Conservation (phyloP, 1,284 basidiomycete genomes). For the Irpex lacteus region DNA sequence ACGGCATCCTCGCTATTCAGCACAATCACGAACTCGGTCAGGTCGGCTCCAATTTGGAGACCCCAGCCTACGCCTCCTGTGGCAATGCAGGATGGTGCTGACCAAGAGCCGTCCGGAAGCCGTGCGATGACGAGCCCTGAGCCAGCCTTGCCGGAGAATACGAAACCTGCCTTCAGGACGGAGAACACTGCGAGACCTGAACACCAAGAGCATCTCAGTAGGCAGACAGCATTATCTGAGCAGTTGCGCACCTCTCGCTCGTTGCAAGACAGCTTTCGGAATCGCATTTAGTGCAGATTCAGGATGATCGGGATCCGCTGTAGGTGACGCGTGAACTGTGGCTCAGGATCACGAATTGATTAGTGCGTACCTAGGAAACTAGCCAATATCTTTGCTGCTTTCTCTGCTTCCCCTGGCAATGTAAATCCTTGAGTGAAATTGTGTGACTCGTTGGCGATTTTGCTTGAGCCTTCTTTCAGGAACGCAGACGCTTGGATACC, state of each 20-base stretch:
- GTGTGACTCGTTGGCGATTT: conserved; percentile 68
- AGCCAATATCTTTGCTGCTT: conserved; percentile 87
- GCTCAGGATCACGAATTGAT: background rate
- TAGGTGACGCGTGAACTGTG: conserved; percentile 6
- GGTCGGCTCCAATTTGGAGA: conserved; percentile 91
- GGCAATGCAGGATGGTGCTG: conserved; percentile 96
- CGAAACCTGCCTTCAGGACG: conserved; percentile 91
- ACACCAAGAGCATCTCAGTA: background rate
- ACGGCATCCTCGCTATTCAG: conserved; percentile 97
- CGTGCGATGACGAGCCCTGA: conserved; percentile 94
- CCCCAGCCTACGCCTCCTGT: conserved; percentile 96
- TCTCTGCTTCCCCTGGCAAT: conserved; percentile 85
- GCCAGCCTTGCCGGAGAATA: conserved; percentile 95
- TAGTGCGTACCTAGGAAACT: conserved; percentile 77
- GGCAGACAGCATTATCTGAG: background rate
- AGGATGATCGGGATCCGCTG: conserved; percentile 87
- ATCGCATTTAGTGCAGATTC: conserved; percentile 93
- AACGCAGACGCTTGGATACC: conserved; percentile 77
- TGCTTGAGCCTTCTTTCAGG: conserved; percentile 59
- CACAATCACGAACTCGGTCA: conserved; percentile 88
- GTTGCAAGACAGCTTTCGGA: conserved; percentile 90
- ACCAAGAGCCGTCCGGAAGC: conserved; percentile 95
- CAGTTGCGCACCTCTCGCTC: conserved; percentile 70
- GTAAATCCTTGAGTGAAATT: conserved; percentile 83
- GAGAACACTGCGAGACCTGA: conserved; percentile 93